Base-by-base conservation (phyloP, 2,329 filamentous ascomycete species). In the Colletotrichum tropicicola region DNA sequence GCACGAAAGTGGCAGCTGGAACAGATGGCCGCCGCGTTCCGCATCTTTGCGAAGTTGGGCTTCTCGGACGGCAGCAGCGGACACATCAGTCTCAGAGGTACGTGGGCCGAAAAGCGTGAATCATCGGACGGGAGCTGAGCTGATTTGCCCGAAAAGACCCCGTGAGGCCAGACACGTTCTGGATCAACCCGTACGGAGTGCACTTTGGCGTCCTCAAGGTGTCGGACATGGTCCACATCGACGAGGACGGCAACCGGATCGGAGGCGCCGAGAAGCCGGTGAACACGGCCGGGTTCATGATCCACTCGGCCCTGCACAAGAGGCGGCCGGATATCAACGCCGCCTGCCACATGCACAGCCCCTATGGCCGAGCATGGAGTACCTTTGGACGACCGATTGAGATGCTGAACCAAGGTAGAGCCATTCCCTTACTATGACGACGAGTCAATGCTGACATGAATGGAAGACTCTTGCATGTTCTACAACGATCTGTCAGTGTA, bases 221-320 rank as follows among this genome's bases (percentile, higher is more conserved):
- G 1, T 84, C 82, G 2, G 89, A 92, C 72, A 88, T 92, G 85
- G 86, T 92, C 49, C 84, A 89, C 44, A 82, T 92, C 2, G 85
- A 92, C 67, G 75, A 78, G 52, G 68, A 76, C 2, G 90, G 90
- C 5, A 83, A 86, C 28, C 82, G 88, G 3, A 82, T 91, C 3
- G 89, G 87, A 17, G 89, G 89, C 9, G 63, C 59, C 19, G 73
- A 71, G 0, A 89, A 89, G 69, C 86, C 88, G 2, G 86, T 88
- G 10, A 92, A 92, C 72, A 85, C 87, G 3, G 89, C 89, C 0
- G 90, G 90, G 2, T 92, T 91, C 73, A 76, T 90, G 65, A 92
- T 92, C 59, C 90, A 92, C 74, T 83, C 82, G 9, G 88, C 88
- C 4, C 79, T 92, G 13, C 86, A 91, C 75, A 87, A 87, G 74